Evolutionary conservation across 2,329 filamentous ascomycete genomes (phyloP).

Genomic region (Microsporum canis): DNA sequence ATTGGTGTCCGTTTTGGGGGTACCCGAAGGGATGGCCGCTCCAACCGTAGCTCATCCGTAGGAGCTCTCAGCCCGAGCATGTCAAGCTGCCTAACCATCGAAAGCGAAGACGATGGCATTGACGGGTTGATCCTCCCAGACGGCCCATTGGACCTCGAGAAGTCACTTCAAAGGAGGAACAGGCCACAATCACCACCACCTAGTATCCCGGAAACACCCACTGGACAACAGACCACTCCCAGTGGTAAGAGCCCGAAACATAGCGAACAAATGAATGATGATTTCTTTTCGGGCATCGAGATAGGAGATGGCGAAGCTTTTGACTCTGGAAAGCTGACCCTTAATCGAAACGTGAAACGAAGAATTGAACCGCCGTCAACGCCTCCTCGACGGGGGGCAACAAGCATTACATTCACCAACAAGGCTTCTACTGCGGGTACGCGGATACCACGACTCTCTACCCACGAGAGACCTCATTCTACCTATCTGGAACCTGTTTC

Average conservation of each 20-base stretch:
- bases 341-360: constrained; percentile 86
- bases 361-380: constrained; percentile 61
- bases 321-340: constrained; percentile 63
- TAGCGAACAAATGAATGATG: constrained; percentile 42
- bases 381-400: constrained; percentile 58
- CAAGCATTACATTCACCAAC: constrained; percentile 85
- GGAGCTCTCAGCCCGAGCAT: constrained; percentile 88
- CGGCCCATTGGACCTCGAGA: constrained; percentile 71
- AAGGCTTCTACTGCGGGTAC: constrained; percentile 51
- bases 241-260: constrained; percentile 10
- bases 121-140: constrained; percentile 78
- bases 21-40: constrained; percentile 66
- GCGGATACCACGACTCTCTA: constrained; percentile 66
- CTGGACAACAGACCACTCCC: constrained; percentile 16
- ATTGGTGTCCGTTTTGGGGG: constrained; percentile 83
- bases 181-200: constrained; percentile 20
- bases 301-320: constrained; percentile 75
- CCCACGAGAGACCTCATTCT: constrained; percentile 59
- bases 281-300: constrained; percentile 78
- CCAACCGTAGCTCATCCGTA: constrained; percentile 71
- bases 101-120: constrained; percentile 88
- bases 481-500: constrained; percentile 78
- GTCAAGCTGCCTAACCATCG: constrained; percentile 77
- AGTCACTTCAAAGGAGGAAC: constrained; percentile 62
- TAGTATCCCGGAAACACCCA: constrained; percentile 26